Base-by-base conservation (phyloP, 1,284 basidiomycete species). In the Sanghuangporus sanghuang region DNA sequence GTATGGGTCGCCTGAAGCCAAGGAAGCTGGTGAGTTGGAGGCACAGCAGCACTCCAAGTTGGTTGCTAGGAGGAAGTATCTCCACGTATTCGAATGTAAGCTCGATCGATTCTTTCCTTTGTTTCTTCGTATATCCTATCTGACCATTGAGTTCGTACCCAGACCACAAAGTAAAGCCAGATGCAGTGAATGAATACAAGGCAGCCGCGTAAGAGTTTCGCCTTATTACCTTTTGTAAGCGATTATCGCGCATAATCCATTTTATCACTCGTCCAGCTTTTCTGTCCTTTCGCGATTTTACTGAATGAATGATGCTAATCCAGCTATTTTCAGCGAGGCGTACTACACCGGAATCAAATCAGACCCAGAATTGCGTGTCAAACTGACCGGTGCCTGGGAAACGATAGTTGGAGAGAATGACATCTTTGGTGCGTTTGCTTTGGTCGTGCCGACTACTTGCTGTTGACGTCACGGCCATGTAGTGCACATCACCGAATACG, bases 341-440 rank as follows among this genome's bases (percentile, higher is more conserved):
- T 96, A 93, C 76, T 96, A 95, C 73, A 81, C 82, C 36, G 86
- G 87, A 16, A 81, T 97, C 63, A 86, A 86, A 71, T 82, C 86
- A 55, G 88, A 93, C 70, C 73, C 84, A 21, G 81, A 87, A 55
- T 74, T 95, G 57, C 82, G 88, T 59, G 88, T 95, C 66, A 95
- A 96, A 75, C 79, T 97, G 63, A 92, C 90, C 2, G 95, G 95
- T 36, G 92, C 87, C 70, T 98, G 94, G 92, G 94, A 97, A 75
- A 87, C 89, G 1, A 72, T 92, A 44, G 83, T 97, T 35, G 95
- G 95, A 50, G 85, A 92, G 64, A 89, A 94, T 67, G 95, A 96
- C 72, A 90, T 86, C 3, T 95, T 93, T 74, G 82, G 83, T 84
- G 56, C 57, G 82, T 70, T 27, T 16, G 4, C n/a, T 12, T 21